Evolutionary conservation across 805 yeast genomes (phyloP).

Genomic region (Jamesozyma lodderae): DNA sequence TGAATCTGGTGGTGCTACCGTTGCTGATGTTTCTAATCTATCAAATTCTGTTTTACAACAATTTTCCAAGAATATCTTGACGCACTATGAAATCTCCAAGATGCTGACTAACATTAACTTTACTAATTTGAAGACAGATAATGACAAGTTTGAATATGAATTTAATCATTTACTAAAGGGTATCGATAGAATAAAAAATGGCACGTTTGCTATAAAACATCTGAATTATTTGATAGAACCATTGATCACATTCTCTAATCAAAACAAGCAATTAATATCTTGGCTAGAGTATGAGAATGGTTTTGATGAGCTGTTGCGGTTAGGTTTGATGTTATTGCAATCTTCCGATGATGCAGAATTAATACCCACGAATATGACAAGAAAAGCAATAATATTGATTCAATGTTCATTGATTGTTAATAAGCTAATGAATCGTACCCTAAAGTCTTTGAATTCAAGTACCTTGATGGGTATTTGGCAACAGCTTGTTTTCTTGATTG

Average conservation of each 20-base stretch:
- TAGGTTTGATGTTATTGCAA: conserved; percentile 16
- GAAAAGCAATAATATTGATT: conserved; percentile 19
- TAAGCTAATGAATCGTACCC: conserved; percentile 1
- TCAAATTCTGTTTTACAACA: conserved; percentile 1
- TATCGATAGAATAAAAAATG: conserved; percentile 17
- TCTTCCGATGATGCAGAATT: conserved; percentile 20
- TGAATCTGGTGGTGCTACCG: not conserved
- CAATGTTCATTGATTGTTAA: conserved; percentile 14
- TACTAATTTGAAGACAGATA: not conserved
- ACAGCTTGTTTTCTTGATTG: conserved; percentile 11
- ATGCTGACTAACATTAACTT: not conserved
- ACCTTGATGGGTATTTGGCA: conserved; percentile 16
- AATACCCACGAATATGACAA: conserved; percentile 22
- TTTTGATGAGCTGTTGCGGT: conserved; percentile 12
- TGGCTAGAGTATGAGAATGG: conserved; percentile 23
- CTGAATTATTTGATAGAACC: conserved; percentile 18
- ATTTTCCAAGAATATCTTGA: conserved; percentile 8
- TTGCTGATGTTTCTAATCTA: not conserved
- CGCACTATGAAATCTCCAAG: conserved; percentile 11
- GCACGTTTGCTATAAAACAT: conserved; percentile 25
- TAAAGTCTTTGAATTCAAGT: conserved; percentile 5
- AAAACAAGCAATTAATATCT: conserved; percentile 6
- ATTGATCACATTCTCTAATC: conserved; percentile 7
- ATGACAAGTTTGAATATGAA: conserved; percentile 3
- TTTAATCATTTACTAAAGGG: conserved; percentile 16